Evolutionary conservation across 768 basidiomycete genomes (phyloP).

Genomic region (Agrocybe chaxingu): DNA sequence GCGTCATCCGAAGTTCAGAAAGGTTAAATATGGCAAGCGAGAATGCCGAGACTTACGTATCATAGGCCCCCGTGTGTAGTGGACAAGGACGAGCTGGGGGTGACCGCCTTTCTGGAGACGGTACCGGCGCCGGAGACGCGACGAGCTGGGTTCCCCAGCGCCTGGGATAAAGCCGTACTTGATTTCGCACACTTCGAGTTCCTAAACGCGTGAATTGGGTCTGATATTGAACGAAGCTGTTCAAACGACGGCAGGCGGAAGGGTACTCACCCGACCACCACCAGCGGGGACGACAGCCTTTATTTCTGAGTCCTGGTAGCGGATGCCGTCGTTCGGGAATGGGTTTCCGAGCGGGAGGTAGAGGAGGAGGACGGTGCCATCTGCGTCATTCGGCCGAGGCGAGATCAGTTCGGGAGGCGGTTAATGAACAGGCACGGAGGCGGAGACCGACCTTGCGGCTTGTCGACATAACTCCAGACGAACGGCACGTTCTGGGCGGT

Average conservation of each 20-base stretch:
- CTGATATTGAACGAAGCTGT: neutral
- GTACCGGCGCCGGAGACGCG: constrained; percentile 67
- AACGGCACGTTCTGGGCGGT: constrained; percentile 62
- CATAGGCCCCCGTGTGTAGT: constrained; percentile 66
- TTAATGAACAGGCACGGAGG: neutral
- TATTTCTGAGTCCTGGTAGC: constrained; percentile 71
- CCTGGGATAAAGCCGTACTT: constrained; percentile 79
- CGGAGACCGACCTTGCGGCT: constrained; percentile 56
- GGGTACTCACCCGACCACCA: constrained; percentile 46
- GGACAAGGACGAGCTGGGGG: constrained; percentile 68
- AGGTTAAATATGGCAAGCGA: constrained; percentile 3
- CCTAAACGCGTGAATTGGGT: constrained; percentile 34
- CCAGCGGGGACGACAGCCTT: constrained; percentile 52
- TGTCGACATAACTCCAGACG: constrained; percentile 74
- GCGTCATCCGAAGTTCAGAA: neutral
- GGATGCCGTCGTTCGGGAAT: constrained; percentile 75
- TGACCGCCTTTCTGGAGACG: constrained; percentile 73
- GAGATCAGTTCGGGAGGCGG: constrained; percentile 1
- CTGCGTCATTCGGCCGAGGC: constrained; percentile 50
- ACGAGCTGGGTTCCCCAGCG: constrained; percentile 57
- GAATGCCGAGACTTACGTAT: constrained; percentile 47
- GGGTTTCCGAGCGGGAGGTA: constrained; percentile 56
- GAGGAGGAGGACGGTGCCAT: constrained; percentile 47
- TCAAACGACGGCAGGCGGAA: neutral
- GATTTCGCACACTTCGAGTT: constrained; percentile 72